Conservation (phyloP, 345 rosid species). For the Pistacia atlantica region DNA sequence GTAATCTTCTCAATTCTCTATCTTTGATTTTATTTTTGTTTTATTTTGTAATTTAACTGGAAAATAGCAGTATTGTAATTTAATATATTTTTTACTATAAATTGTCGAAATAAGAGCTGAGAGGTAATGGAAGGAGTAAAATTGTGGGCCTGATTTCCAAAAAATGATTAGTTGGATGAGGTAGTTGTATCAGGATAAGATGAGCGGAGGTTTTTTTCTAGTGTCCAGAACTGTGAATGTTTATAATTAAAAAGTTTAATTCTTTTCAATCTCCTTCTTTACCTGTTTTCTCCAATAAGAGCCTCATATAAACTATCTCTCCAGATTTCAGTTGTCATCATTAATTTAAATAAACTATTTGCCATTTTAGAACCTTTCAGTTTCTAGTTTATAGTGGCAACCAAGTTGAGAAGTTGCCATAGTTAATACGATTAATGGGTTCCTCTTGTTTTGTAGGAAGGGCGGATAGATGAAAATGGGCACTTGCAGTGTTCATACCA, state of each 20-base stretch:
- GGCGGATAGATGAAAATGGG: slow-evolving; percentile 94
- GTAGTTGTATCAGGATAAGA: background rate
- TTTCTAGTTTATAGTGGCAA: slow-evolving; percentile 5
- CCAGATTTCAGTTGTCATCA: too few relatives aligned
- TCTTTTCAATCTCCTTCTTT: background rate
- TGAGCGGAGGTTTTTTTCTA: slow-evolving; percentile 9
- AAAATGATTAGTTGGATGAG: background rate
- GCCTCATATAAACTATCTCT: background rate
- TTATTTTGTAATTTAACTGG: background rate
- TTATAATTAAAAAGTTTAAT: background rate
- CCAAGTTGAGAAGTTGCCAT: background rate
- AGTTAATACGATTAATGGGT: slow-evolving; percentile 12
- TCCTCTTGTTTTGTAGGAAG: slow-evolving; percentile 57
- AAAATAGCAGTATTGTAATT: too few relatives aligned
- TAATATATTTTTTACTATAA: background rate
- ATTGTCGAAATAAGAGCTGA: background rate
- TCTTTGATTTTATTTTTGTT: background rate
- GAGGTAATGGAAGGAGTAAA: background rate
- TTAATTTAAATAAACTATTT: too few relatives aligned
- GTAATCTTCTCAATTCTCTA: slow-evolving; percentile 42
- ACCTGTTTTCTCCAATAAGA: background rate
- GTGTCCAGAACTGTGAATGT: background rate
- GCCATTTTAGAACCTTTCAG: background rate
- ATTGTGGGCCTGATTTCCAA: background rate
- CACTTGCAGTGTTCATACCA: slow-evolving; percentile 96